Conservation (phyloP, 2,329 filamentous ascomycete genomes). For the Alternaria infectoria region DNA sequence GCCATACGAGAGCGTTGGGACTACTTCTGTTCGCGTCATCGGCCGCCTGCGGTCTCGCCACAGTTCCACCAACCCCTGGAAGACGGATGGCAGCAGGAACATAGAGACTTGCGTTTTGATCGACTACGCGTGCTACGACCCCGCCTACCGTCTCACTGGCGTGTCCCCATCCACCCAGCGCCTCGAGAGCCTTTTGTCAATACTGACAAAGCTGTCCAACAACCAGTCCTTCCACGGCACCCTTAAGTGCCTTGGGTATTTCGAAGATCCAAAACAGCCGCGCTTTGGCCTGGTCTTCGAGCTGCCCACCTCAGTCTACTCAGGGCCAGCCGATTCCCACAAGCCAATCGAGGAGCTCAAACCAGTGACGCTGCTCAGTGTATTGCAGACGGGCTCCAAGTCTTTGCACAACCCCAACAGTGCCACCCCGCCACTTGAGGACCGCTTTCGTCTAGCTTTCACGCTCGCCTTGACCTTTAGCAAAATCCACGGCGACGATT, state of each 20-base stretch:
- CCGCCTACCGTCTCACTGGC: constrained; percentile 55
- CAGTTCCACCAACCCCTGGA: constrained; percentile 48
- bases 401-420: constrained; percentile 51
- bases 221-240: constrained; percentile 48
- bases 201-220: constrained; percentile 37
- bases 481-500: constrained; percentile 71
- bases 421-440: constrained; percentile 65
- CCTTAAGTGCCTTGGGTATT: constrained; percentile 71
- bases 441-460: constrained; percentile 76
- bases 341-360: constrained; percentile 43
- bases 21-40: constrained; percentile 54
- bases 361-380: constrained; percentile 55
- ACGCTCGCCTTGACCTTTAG: constrained; percentile 76
- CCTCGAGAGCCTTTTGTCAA: constrained; percentile 50
- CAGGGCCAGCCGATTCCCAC: constrained; percentile 61
- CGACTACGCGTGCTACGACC: constrained; percentile 67
- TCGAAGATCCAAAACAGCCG: constrained; percentile 73
- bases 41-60: constrained; percentile 50
- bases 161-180: constrained; percentile 55
- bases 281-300: constrained; percentile 78
- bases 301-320: constrained; percentile 63
- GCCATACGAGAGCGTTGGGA: constrained; percentile 56
- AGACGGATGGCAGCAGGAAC: constrained; percentile 42
- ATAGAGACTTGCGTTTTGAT: constrained; percentile 66
- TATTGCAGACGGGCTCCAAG: constrained; percentile 55